A percentile compares a stretch with the other conserved stretches of the same genome.
Conservation (phyloP, 139 green algal genomes). For the Coelastrella sp. region DNA sequence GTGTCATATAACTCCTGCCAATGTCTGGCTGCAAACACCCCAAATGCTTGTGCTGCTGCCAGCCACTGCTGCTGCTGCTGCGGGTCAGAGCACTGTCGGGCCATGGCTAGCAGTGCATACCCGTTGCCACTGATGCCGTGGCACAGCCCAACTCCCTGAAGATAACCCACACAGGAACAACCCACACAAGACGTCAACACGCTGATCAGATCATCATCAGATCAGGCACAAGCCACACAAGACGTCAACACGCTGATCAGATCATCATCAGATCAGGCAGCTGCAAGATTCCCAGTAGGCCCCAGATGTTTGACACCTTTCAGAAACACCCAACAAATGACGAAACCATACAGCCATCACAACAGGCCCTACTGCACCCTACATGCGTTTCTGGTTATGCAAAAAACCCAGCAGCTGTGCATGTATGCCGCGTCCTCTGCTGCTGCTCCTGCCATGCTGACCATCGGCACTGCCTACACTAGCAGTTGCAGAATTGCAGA, state of each 20-base stretch:
- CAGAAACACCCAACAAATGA: no score
- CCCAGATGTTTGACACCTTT: no score
- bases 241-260: background rate
- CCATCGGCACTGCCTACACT: background rate
- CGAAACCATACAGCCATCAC: no score
- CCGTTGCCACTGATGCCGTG: constrained; percentile 74
- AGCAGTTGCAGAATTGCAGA: background rate
- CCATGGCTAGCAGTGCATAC: constrained; percentile 69
- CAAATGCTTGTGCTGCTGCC: constrained; percentile 63
- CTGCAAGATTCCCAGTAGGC: no score
- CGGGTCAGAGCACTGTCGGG: constrained; percentile 53
- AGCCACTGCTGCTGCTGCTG: constrained; percentile 46
- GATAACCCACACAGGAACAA: background rate
- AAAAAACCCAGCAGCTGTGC: no score
- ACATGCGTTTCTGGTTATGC: no score
- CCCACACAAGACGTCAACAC: background rate
- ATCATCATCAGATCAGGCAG: no score
- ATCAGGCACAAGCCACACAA: background rate
- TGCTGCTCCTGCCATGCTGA: background rate
- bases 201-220: no score
- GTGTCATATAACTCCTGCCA: constrained; percentile 53
- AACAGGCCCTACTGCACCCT: no score
- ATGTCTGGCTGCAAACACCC: constrained; percentile 48
- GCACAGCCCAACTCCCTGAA: constrained; percentile 68
- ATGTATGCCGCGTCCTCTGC: background rate